phyloP scores from a whole-genome alignment of 1,139 yeast species.

The Nakaseomyces delphensis region DNA sequence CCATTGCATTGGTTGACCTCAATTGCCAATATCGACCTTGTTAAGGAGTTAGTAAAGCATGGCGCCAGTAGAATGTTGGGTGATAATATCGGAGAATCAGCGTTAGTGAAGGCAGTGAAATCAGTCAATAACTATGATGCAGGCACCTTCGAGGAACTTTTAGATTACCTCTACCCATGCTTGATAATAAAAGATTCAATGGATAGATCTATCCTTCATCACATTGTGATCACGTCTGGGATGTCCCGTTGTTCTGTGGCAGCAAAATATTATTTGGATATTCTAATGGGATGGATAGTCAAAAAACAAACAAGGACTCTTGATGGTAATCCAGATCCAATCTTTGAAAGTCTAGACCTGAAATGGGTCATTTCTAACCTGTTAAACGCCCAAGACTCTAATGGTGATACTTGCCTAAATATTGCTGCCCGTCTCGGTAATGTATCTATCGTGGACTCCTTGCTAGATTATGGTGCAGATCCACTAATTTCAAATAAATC shows the following conservation, averaged over 20 bases:
- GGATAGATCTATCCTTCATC: constrained; percentile 86
- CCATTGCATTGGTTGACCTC: constrained; percentile 97
- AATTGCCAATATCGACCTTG: constrained; percentile 67
- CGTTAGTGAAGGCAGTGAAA: constrained; percentile 77
- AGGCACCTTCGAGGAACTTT: constrained; percentile 60
- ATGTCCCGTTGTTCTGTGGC: constrained; percentile 62
- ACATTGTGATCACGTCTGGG: constrained; percentile 73
- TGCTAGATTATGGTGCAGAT: constrained; percentile 83
- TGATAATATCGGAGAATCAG: constrained; percentile 82
- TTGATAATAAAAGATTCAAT: constrained; percentile 63
- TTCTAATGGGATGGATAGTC: constrained; percentile 75
- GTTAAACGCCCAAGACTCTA: constrained; percentile 68
- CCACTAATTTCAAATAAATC: constrained; percentile 68
- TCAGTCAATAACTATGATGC: constrained; percentile 81
- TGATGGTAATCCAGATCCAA: constrained; percentile 33
- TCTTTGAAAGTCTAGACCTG: constrained; percentile 38
- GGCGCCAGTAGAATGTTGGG: constrained; percentile 61
- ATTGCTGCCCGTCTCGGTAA: constrained; percentile 86
- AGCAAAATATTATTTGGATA: constrained; percentile 65
- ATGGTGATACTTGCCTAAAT: constrained; percentile 85
- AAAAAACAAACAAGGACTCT: constrained; percentile 28
- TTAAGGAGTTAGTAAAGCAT: constrained; percentile 59
- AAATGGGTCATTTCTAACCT: constrained; percentile 56
- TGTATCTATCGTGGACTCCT: constrained; percentile 67
- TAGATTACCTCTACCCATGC: constrained; percentile 71